Base-by-base conservation (phyloP, 129 eudicot species). In the Daucus carota region DNA sequence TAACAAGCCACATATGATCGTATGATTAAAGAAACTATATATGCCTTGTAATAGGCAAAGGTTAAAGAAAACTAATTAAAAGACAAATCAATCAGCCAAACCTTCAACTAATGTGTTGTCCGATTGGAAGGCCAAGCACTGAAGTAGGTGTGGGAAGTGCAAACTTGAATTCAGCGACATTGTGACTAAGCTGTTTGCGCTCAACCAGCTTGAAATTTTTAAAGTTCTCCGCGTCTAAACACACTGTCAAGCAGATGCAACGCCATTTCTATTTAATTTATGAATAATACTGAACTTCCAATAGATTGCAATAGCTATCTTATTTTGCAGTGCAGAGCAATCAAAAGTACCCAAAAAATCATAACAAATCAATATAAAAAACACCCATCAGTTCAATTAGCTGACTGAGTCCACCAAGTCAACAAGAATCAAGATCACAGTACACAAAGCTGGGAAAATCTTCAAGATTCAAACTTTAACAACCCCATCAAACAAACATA, bases 101-200 rank as follows among this genome's bases (percentile, higher is more conserved):
- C 90, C 82, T 84, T 86, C 91, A 87, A 75, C 91, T 82, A 29
- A 87, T 84, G 74, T 87, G 88, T 28, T 87, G 88, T 77, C 91
- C 91, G 18, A 87, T 84, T 20, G 91, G 91, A 75, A 87, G 86
- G 26, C 91, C 91, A 70, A 84, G 76, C 54, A 87, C 85, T 46
- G 91, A 87, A 74, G 86, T 84, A 42, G 88, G 87, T n/a, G 88
- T 79, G 18, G 88, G 88, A 71, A 87, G 91, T 70, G 76, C 86
- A 80, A 87, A 87, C 78, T 44, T 81, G 81, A 87, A 87, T 78
- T 77, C 85, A 0, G 88, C 91, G 28, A 84, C 88, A 78, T 87
- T 87, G 69, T 87, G 87, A 78, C 91, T 87, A 36, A 87, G 50
- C 66, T 87, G 84, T 41, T 80, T 82, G 73, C 81, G 73, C 81